A percentile compares a stretch with the other conserved stretches of the same genome.
phyloP scores from a whole-genome alignment of 441 rosid species.

The Populus hybrid region DNA sequence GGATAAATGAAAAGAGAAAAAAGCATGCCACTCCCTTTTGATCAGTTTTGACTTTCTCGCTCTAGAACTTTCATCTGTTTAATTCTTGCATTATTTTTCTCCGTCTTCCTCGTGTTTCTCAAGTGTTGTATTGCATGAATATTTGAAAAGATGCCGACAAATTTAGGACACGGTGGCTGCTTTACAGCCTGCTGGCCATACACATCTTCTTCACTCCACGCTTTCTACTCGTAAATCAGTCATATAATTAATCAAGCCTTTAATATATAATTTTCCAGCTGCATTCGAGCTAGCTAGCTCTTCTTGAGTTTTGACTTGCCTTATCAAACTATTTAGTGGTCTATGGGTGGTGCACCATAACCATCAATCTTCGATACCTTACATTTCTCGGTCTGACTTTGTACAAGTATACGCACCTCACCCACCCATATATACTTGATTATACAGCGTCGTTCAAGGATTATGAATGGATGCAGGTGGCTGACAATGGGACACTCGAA shows the following conservation, averaged over 20 bases:
- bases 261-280: not conserved
- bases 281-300: not conserved
- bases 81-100: not conserved
- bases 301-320: no score
- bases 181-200: not conserved
- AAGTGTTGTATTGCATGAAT: not conserved
- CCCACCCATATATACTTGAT: not conserved
- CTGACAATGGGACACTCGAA: not conserved
- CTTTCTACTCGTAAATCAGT: not conserved
- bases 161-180: not conserved
- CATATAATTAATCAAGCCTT: not conserved
- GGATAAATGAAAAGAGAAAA: not conserved
- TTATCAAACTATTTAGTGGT: no score
- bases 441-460: no score
- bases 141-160: constrained; percentile 19
- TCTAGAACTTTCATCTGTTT: not conserved
- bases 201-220: not conserved
- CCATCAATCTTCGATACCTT: no score
- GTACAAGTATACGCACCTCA: not conserved
- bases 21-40: not conserved
- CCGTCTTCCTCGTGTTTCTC: constrained; percentile 16
- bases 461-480: no score
- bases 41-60: constrained; percentile 12
- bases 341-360: no score
- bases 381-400: not conserved